Evolutionary conservation across 352 stramenopile species (phyloP), one percentile per base, ranked within the genome.

Genomic region (Pythium aristosporum): DNA sequence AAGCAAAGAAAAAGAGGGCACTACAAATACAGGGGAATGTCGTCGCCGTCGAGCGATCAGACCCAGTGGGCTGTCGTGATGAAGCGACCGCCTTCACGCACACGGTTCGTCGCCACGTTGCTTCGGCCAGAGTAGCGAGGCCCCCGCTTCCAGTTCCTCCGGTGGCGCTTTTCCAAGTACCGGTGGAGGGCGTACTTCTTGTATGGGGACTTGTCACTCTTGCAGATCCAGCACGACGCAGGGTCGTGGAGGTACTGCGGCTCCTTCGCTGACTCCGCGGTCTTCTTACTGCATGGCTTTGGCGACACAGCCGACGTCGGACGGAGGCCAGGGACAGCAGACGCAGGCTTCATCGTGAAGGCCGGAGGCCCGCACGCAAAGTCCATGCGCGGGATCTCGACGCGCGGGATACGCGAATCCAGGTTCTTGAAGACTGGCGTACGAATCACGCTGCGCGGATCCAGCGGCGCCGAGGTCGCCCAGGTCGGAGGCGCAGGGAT

Each of bases 161-260:
- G 81, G 66, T 79, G 79, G 61, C 84, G 75, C 79, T 94, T 94
- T 64, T 92, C 84, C 13, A 85, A 74, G 68, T 87, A 94, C 18
- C 86, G 86, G 64, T 94, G 86, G 59, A 94, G 68, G 49, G 82
- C 85, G 42, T 77, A 82, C 80, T 94, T 93, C 67, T 85, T 86
- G 64, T 91, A 82, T 37, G 79, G 59, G 47, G 84, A 89, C 74
- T 93, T 94, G 47, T 73, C 77, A 49, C 82, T 92, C 78, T 93
- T 92, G 81, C 86, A 94, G 61, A 94, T 91, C 86, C 86, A 94
- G 81, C 86, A 94, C 58, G 79, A 87, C 60, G 75, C 70, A 15
- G 84, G 65, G 70, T 93, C 76, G 68, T 94, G 86, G 25, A 75
- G 63, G 72, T 91, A 92, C 60, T 74, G 49, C 6, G 42, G 13